Evolutionary conservation across 768 basidiomycete genomes (phyloP).

Genomic region (Boletus vinaceobasis): DNA sequence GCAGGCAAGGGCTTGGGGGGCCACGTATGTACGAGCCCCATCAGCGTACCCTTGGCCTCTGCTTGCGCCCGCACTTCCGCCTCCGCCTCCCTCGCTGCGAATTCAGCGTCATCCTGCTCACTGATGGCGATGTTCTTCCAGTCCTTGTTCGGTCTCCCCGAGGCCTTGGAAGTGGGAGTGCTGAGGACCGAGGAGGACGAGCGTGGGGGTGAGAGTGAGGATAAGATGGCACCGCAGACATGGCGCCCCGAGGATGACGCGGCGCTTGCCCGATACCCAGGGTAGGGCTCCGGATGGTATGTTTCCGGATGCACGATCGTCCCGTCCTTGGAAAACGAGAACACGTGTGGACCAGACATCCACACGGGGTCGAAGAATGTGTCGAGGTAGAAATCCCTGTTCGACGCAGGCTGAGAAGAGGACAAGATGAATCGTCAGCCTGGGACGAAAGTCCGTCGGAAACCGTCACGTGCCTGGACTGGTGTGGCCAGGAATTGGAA

Average conservation of each 20-base stretch:
- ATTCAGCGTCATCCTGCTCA: conserved; percentile 26
- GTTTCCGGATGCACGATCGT: conserved; percentile 10
- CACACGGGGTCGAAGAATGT: conserved; percentile 40
- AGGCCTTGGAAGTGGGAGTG: background rate
- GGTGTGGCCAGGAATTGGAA: background rate
- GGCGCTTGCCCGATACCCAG: background rate
- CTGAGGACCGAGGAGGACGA: background rate
- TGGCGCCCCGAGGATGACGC: background rate
- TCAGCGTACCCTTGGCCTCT: background rate
- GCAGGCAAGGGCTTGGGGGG: conserved; percentile 14
- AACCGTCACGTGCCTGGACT: background rate
- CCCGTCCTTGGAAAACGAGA: conserved; percentile 20
- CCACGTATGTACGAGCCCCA: conserved; percentile 21
- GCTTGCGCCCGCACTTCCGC: background rate
- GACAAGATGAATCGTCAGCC: background rate
- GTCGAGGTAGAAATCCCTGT: conserved; percentile 49
- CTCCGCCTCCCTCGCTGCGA: background rate
- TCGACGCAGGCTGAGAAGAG: background rate
- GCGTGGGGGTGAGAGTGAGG: background rate
- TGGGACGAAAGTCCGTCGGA: background rate
- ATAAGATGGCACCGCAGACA: no score
- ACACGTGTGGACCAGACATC: conserved; percentile 27
- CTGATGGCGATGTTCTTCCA: conserved; percentile 31
- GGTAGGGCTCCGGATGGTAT: background rate
- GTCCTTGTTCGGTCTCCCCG: conserved; percentile 10